Base-by-base conservation (phyloP, 345 rosid species). In the Syzygium aromaticum region DNA sequence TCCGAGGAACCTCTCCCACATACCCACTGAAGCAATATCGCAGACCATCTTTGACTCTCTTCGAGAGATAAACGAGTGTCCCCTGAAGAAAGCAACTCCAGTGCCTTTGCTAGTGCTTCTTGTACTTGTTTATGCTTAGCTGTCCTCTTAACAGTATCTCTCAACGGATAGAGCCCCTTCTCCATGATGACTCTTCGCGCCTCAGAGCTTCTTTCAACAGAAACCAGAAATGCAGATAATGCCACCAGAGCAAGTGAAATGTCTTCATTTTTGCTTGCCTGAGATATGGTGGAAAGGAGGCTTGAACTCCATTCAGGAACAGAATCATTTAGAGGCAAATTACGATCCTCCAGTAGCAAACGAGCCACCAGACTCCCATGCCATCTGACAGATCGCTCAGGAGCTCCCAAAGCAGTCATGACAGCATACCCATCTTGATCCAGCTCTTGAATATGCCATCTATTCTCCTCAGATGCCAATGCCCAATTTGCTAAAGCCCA, bases 401-500 rank as follows among this genome's bases (percentile, higher is more conserved):
- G 98, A 51, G 99, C 99, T 90, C 94, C 90, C 87, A 98, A 88
- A 83, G 99, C 95, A 86, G 96, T 87, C 99, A 94, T 96, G 87
- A 96, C 95, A 92, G 98, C 98, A 88, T 91, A 88, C 84, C 99
- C 98, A 88, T 96, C 97, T 86, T 86, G 93, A 93, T 98, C 99
- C 86, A 98, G 93, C 90, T 98, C 99, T 89, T 95, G 98, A 90
- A 98, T 95, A 89, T 87, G 95, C 84, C 92, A 90, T 90, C 99
- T 94, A 90, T 98, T 98, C 84, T 88, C 90, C 87, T 91, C 94
- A 52, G 99, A 98, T 85, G 99, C 98, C 96, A 93, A 94, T 46
- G 99, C 99, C 99, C 99, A 98, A 88, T 96, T 95, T 87, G 99
- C 98, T 90, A 98, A 92, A 54, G 99, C 98, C 99, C 99, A 96